These are phyloP conservation scores for Hippophae rhamnoides DNA, from an alignment of 306 rosid species.

Conservation along the genomic window DNA sequence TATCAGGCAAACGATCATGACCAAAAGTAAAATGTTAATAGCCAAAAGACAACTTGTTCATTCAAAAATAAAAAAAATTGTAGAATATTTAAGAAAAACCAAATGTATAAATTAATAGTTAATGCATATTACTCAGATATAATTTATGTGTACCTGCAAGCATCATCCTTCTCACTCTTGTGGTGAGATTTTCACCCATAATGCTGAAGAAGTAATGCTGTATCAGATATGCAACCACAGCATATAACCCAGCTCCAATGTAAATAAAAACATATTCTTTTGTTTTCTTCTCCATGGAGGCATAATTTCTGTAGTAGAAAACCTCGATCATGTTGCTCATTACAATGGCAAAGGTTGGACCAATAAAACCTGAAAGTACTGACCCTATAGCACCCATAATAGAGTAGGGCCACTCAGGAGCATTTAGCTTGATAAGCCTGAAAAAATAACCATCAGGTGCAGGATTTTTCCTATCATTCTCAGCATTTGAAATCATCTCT, in stretches of 20 bases:
- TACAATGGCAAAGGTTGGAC: slow-evolving; percentile 94
- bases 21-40: background rate
- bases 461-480: slow-evolving; percentile 71
- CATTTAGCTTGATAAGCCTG: slow-evolving; percentile 70
- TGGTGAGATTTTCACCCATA: slow-evolving; percentile 98
- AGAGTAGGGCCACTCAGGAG: slow-evolving; percentile 99
- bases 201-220: slow-evolving; percentile 98
- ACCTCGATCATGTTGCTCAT: slow-evolving; percentile 99
- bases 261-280: slow-evolving; percentile 90
- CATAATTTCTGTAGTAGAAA: slow-evolving; percentile 61
- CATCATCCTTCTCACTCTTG: slow-evolving; percentile 99
- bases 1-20: background rate
- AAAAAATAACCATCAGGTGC: slow-evolving; percentile 82
- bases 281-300: slow-evolving; percentile 86
- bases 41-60: background rate
- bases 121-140: background rate
- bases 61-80: too few species aligned
- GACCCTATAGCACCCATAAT: slow-evolving; percentile 97
- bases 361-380: slow-evolving; percentile 82
- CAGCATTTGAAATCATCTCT: slow-evolving; percentile 95
- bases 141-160: slow-evolving; percentile 56
- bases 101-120: too few species aligned
- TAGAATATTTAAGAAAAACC: too few species aligned
- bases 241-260: slow-evolving; percentile 91
- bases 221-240: slow-evolving; percentile 83